Conservation (phyloP, 768 basidiomycete species). For the Inosperma sp. region DNA sequence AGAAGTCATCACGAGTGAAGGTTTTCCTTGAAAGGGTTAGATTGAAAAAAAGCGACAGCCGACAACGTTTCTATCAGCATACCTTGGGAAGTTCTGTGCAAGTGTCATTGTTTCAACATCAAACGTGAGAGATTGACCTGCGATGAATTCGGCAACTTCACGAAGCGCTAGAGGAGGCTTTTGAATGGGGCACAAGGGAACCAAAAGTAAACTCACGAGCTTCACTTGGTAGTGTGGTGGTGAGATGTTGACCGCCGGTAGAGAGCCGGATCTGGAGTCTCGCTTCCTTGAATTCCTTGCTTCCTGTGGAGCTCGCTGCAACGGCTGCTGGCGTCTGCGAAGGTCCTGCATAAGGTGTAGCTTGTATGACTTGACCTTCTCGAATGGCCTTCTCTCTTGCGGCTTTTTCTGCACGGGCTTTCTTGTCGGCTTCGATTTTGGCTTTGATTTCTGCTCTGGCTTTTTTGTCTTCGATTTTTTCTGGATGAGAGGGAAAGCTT, state of each 20-base stretch:
- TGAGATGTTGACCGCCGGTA: slow-evolving; percentile 75
- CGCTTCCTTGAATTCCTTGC: slow-evolving; percentile 82
- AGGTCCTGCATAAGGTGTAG: slow-evolving; percentile 21
- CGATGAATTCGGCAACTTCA: slow-evolving; percentile 85
- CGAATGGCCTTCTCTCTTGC: slow-evolving; percentile 90
- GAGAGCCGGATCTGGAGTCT: slow-evolving; percentile 86
- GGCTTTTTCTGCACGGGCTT: slow-evolving; percentile 78
- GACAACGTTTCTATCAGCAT: slow-evolving; percentile 17
- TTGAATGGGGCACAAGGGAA: not conserved
- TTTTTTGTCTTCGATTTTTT: slow-evolving; percentile 85
- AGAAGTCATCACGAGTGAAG: slow-evolving; percentile 68
- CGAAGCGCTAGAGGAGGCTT: slow-evolving; percentile 51
- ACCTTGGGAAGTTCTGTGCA: slow-evolving; percentile 84
- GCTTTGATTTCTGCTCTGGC: slow-evolving; percentile 85
- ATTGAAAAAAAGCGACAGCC: not conserved
- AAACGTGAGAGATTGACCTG: slow-evolving; percentile 62
- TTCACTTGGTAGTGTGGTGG: slow-evolving; percentile 75
- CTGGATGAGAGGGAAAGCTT: slow-evolving; percentile 35
- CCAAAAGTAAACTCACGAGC: slow-evolving; percentile 47
- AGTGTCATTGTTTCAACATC: slow-evolving; percentile 77
- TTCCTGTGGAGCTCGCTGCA: slow-evolving; percentile 42
- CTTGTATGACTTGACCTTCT: slow-evolving; percentile 54
- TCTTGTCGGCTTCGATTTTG: slow-evolving; percentile 69
- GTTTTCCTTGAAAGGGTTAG: slow-evolving; percentile 54
- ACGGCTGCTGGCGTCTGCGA: slow-evolving; percentile 33